Evolutionary conservation across 164 flowering plant species (phyloP).

Genomic region (Piper betle): DNA sequence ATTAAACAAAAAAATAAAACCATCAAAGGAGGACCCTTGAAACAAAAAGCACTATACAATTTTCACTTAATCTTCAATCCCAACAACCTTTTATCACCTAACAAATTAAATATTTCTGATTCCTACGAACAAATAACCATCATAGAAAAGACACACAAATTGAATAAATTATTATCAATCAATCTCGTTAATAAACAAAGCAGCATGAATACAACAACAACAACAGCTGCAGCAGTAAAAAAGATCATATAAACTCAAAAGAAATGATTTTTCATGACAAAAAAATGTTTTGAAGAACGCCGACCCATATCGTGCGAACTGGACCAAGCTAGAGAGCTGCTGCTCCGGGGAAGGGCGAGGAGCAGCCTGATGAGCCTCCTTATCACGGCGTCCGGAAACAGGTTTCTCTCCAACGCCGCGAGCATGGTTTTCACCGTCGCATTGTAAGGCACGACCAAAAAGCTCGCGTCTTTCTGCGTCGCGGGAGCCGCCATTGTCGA

Average conservation of each 20-base stretch:
- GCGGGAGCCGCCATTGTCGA: no score
- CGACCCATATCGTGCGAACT: slow-evolving; percentile 45
- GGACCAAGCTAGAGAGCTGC: slow-evolving; percentile 58
- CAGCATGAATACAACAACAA: no score
- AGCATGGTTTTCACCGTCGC: slow-evolving; percentile 47
- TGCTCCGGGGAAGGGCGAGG: slow-evolving; percentile 47
- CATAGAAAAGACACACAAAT: no score
- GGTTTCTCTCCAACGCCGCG: slow-evolving; percentile 50
- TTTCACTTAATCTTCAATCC: no score
- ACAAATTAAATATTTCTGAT: background rate
- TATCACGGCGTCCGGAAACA: slow-evolving; percentile 64
- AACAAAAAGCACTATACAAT: no score
- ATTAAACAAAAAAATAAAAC: no score
- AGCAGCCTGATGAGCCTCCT: slow-evolving; percentile 65
- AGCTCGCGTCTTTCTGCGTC: slow-evolving; percentile 8
- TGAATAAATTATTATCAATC: no score
- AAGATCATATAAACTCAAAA: background rate
- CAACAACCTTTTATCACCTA: background rate
- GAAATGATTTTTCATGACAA: background rate
- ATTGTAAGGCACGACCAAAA: slow-evolving; percentile 48
- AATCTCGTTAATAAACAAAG: no score
- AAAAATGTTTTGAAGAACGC: background rate
- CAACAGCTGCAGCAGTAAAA: no score
- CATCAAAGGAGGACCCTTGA: no score
- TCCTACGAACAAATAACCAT: background rate